These are phyloP conservation scores for Rosa chinensis DNA, from an alignment of 306 rosid species.

Conservation along the genomic window DNA sequence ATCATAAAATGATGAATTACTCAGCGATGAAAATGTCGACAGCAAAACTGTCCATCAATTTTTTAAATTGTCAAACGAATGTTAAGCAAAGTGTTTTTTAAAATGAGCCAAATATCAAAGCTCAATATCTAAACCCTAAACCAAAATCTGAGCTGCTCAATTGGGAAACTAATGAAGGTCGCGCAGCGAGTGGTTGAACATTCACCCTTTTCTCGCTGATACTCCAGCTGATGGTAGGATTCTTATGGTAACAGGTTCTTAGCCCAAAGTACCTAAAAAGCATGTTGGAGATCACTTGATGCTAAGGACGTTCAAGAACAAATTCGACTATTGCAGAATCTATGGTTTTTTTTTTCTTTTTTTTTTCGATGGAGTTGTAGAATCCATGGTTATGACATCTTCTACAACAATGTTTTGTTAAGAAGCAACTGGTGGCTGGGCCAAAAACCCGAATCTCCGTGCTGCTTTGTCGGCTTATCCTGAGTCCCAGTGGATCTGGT, in stretches of 20 bases:
- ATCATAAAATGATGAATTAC: neutral
- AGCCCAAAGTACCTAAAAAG: conserved; percentile 52
- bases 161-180: conserved; percentile 37
- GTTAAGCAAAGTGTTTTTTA: too few species aligned
- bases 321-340: conserved; percentile 69
- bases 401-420: conserved; percentile 56
- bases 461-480: conserved; percentile 82
- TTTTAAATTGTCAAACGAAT: too few species aligned
- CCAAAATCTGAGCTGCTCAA: conserved; percentile 47
- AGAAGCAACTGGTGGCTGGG: conserved; percentile 25
- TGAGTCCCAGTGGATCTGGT: conserved; percentile 89
- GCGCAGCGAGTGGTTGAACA: conserved; percentile 56
- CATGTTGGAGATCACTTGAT: conserved; percentile 69
- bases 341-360: conserved; percentile 39
- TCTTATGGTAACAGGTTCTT: conserved; percentile 60
- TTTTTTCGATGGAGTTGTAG: conserved; percentile 29
- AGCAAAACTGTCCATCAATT: too few species aligned
- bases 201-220: conserved; percentile 47
- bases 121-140: too few species aligned
- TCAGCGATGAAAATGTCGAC: neutral
- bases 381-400: conserved; percentile 61
- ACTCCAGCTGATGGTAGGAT: conserved; percentile 33
- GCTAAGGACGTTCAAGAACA: conserved; percentile 60
- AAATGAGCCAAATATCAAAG: too few species aligned
- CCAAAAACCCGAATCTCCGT: conserved; percentile 56